Conservation (phyloP, 768 basidiomycete genomes). For the Krasilnikovozyma curviuscula region DNA sequence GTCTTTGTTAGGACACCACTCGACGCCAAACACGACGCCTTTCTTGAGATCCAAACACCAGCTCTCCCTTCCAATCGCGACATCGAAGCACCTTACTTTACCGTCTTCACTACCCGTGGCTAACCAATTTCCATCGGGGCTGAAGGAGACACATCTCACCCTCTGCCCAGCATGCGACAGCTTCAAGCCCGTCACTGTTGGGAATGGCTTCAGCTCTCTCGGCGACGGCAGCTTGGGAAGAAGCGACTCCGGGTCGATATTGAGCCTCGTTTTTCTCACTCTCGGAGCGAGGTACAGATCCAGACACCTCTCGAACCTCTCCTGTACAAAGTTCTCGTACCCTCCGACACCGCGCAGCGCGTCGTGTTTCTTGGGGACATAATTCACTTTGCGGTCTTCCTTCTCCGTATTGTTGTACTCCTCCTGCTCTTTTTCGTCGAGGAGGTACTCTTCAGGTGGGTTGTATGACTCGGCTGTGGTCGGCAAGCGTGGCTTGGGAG, state of each 20-base stretch:
- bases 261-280: conserved; percentile 51
- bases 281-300: conserved; percentile 93
- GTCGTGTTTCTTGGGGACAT: conserved; percentile 67
- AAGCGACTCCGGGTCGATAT: conserved; percentile 74
- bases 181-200: conserved; percentile 55
- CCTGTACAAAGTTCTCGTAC: conserved; percentile 76
- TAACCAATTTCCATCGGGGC: conserved; percentile 79
- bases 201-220: conserved; percentile 80
- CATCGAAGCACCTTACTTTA: conserved; percentile 73
- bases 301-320: conserved; percentile 79
- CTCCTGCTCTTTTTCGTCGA: conserved; percentile 56
- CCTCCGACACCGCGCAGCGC: conserved; percentile 78
- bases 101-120: conserved; percentile 82
- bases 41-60: conserved; percentile 64
- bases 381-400: conserved; percentile 76
- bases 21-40: conserved; percentile 55
- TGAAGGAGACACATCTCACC: conserved; percentile 55
- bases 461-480: conserved; percentile 96
- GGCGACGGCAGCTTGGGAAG: conserved; percentile 90
- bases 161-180: conserved; percentile 49
- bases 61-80: conserved; percentile 68
- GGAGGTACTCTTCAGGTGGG: conserved; percentile 90
- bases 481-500: conserved; percentile 75
- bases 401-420: conserved; percentile 66
- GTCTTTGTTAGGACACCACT: conserved; percentile 84